phyloP scores from a whole-genome alignment of 2,329 filamentous ascomycete genomes.

The Phaeophleospora eucalypticola region DNA sequence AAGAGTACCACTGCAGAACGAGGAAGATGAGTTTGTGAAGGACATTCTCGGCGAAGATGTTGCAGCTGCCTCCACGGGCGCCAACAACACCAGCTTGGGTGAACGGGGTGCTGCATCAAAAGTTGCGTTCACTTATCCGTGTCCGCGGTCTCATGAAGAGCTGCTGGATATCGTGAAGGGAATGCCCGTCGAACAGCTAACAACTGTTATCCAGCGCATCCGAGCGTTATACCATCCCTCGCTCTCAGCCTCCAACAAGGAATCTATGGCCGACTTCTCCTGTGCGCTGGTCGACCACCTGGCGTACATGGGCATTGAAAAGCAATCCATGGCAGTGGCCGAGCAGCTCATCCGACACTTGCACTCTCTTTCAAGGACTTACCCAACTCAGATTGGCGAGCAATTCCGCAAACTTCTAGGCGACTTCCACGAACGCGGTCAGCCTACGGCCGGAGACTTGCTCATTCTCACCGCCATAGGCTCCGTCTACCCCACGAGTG shows the following conservation, averaged over 20 bases:
- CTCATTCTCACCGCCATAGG: slow-evolving; percentile 78
- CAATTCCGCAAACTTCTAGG: slow-evolving; percentile 72
- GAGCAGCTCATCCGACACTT: slow-evolving; percentile 84
- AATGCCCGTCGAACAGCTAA: slow-evolving; percentile 62
- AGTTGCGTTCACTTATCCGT: slow-evolving; percentile 80
- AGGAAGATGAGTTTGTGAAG: slow-evolving; percentile 47
- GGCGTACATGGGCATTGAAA: slow-evolving; percentile 52
- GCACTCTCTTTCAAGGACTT: slow-evolving; percentile 86
- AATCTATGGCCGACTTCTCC: slow-evolving; percentile 68
- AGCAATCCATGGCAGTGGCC: slow-evolving; percentile 57
- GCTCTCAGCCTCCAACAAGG: slow-evolving; percentile 78
- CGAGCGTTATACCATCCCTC: slow-evolving; percentile 89
- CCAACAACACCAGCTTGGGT: slow-evolving; percentile 4
- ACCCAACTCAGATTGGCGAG: slow-evolving; percentile 70
- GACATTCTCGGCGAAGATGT: slow-evolving; percentile 35
- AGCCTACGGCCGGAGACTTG: slow-evolving; percentile 65
- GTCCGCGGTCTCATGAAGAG: slow-evolving; percentile 73
- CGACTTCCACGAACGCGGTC: slow-evolving; percentile 51
- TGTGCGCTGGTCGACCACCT: slow-evolving; percentile 63
- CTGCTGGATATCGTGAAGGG: slow-evolving; percentile 62
- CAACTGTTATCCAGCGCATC: slow-evolving; percentile 81
- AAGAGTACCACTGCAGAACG: slow-evolving; percentile 37
- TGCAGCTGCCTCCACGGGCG: background rate
- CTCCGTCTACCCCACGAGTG: slow-evolving; percentile 86
- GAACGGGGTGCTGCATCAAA: slow-evolving; percentile 25